Evolutionary conservation across 2,329 filamentous ascomycete species (phyloP), one percentile per base, ranked within the genome.

Genomic region (Pseudocercospora fijiensis): DNA sequence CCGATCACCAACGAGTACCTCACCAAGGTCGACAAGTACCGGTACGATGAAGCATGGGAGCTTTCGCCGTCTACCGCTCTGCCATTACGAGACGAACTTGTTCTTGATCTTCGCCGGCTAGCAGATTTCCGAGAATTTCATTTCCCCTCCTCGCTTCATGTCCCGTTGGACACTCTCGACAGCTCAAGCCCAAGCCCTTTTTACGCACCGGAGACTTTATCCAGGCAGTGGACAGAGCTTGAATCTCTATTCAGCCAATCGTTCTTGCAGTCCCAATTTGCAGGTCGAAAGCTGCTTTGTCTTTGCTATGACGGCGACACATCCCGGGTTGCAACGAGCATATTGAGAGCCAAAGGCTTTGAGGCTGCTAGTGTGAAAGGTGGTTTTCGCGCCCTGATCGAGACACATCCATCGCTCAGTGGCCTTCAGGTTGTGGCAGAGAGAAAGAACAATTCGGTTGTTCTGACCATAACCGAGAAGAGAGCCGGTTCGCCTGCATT

Each of bases 1-100:
- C 72, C 79, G 0, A 84, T 86, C 45, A 74, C 75, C 13, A 83
- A 84, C 64, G 65, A 64, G 81, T 75, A 78, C 27, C 75, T 86
- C 51, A 75, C 76, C 4, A 76, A 78, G 3, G 82, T 85, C 20
- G 84, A 86, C 63, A 75, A 81, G 4, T 80, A 85, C 71, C 81
- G 80, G 9, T 86, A 86, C 64, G 83, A 86, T 60, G 82, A 84
- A 67, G 78, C 78, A 33, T 86, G 84, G 84, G 83, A 85, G 70
- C 77, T 78, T 4, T 74, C 76, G 2, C 78, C 64, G 76, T 3
- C 72, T 77, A 0, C 77, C 78, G 0, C 71, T 83, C 58, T 76
- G 75, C 1, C 63, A 26, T 43, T 65, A 33, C 49, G 45, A 8
- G 53, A 58, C 18, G 65, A 63, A 16, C 63, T 70, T 10, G 43